These are phyloP conservation scores for Myxozyma nipponensis DNA, from an alignment of 805 yeast species.

Conservation along the genomic window DNA sequence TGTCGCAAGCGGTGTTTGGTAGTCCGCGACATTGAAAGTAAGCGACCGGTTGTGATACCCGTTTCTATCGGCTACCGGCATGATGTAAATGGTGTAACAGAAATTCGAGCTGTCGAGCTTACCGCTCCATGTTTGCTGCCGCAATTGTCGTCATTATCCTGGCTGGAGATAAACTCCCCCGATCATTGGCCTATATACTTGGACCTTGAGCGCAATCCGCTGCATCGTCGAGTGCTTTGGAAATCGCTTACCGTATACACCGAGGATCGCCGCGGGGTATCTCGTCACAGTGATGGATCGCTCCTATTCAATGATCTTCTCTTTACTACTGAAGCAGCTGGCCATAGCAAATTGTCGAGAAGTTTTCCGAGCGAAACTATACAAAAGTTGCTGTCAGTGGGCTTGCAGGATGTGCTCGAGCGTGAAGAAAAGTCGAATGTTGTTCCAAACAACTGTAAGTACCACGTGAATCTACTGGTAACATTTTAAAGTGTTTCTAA, in stretches of 20 bases:
- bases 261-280: conserved; percentile 12
- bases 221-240: conserved; percentile 17
- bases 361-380: conserved; percentile 4
- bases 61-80: conserved; percentile 35
- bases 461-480: background rate
- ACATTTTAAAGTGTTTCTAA: background rate
- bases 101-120: background rate
- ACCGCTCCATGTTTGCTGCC: conserved; percentile 25
- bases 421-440: conserved; percentile 14
- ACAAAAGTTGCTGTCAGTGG: conserved; percentile 12
- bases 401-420: conserved; percentile 15
- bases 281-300: conserved; percentile 1
- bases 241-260: conserved; percentile 18
- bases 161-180: conserved; percentile 6
- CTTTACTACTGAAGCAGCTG: too few species aligned
- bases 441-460: conserved; percentile 19
- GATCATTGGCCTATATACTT: conserved; percentile 24
- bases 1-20: conserved; percentile 79
- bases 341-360: too few species aligned
- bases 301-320: conserved; percentile 6
- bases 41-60: conserved; percentile 41
- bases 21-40: conserved; percentile 63
- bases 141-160: conserved; percentile 11
- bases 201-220: conserved; percentile 14
- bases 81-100: conserved; percentile 33